Conservation (phyloP, 176 grass and related monocot genomes). For the Coix lacrymajobi region DNA sequence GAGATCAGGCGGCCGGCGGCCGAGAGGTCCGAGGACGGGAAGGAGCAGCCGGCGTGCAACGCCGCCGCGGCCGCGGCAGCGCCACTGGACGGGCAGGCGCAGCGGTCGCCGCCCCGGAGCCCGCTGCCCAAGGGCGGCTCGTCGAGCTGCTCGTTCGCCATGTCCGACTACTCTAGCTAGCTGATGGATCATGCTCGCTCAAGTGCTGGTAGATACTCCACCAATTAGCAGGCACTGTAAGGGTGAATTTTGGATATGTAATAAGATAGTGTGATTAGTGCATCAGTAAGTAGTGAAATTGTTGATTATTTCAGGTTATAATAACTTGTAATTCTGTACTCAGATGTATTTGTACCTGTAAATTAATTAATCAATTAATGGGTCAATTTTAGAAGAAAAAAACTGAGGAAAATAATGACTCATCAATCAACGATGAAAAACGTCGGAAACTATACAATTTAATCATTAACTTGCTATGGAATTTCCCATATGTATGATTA, state of each 20-base stretch:
- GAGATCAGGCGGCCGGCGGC: slow-evolving; percentile 57
- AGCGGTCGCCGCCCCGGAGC: slow-evolving; percentile 26
- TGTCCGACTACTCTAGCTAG: slow-evolving; percentile 79
- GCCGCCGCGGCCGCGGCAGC: background rate
- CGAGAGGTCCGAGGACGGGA: slow-evolving; percentile 22
- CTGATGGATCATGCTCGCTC: background rate
- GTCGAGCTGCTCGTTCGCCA: slow-evolving; percentile 77
- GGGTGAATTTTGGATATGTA: slow-evolving; percentile 17
- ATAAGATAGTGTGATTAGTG: slow-evolving; percentile 37
- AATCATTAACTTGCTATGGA: too few relatives aligned
- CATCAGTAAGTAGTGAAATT: slow-evolving; percentile 18
- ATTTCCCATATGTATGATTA: background rate
- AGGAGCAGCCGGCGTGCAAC: background rate
- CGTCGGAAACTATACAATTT: background rate
- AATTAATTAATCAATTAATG: slow-evolving; percentile 42
- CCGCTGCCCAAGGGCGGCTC: slow-evolving; percentile 46
- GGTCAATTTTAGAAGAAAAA: background rate
- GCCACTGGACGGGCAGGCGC: background rate
- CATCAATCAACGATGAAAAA: background rate
- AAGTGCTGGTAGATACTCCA: slow-evolving; percentile 2
- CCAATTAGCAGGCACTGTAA: background rate
- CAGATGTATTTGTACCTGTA: slow-evolving; percentile 42
- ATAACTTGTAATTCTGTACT: slow-evolving; percentile 9
- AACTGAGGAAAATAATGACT: too few relatives aligned
- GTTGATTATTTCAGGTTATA: slow-evolving; percentile 20